Percentiles rank a stretch among this genome's conserved stretches.
phyloP scores from a whole-genome alignment of 495 filamentous ascomycete species.

The Letharia lupina region DNA sequence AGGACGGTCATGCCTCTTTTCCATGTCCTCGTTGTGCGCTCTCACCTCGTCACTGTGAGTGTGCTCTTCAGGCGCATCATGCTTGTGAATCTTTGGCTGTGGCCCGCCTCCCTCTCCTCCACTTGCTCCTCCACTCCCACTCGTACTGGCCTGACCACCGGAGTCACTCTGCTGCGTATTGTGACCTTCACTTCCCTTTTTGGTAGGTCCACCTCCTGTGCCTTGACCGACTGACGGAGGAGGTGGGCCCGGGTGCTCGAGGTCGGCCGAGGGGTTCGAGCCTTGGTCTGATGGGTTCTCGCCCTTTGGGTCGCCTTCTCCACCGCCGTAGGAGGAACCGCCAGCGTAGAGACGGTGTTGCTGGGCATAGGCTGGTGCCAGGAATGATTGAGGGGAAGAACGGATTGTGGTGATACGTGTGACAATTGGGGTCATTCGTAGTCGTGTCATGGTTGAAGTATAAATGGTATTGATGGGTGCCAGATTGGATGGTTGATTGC shows the following conservation, averaged over 20 bases:
- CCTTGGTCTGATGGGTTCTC: slow-evolving; percentile 35
- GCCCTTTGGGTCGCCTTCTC: slow-evolving; percentile 25
- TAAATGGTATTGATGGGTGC: neutral
- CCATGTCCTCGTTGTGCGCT: slow-evolving; percentile 21
- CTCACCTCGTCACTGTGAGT: slow-evolving; percentile 28
- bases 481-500: neutral
- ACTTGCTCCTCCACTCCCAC: slow-evolving; percentile 9
- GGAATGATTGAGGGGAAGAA: neutral
- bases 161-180: slow-evolving; percentile 17
- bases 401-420: neutral
- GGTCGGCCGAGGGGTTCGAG: slow-evolving; percentile 25
- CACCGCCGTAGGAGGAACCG: slow-evolving; percentile 20
- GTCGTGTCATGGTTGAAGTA: slow-evolving; percentile 2
- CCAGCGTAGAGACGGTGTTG: slow-evolving; percentile 22
- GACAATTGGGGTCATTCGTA: slow-evolving; percentile 6
- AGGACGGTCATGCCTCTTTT: slow-evolving; percentile 26
- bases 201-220: slow-evolving; percentile 23
- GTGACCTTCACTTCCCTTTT: slow-evolving; percentile 22
- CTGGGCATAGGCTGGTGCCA: slow-evolving; percentile 12
- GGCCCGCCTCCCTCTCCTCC: slow-evolving; percentile 12
- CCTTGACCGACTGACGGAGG: slow-evolving; percentile 26
- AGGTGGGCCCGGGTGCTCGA: slow-evolving; percentile 29
- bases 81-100: slow-evolving; percentile 28
- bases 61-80: slow-evolving; percentile 14
- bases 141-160: slow-evolving; percentile 11